Conservation (phyloP, 345 rosid species). For the Acer saccharum region DNA sequence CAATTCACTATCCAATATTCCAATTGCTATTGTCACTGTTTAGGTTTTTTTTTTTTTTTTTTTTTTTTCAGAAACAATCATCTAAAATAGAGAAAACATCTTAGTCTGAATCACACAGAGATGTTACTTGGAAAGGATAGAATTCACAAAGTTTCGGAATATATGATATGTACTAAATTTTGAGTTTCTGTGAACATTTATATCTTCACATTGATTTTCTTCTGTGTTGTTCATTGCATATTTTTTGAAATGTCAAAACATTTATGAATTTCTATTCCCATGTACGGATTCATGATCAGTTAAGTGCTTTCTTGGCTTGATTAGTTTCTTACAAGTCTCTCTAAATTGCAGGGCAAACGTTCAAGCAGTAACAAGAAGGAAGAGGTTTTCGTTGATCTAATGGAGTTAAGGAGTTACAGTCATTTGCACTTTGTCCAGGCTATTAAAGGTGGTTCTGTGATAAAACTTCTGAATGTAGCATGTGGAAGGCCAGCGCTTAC, state of each 20-base stretch:
- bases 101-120: background rate
- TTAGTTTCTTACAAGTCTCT: constrained; percentile 5
- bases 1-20: background rate
- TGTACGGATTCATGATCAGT: background rate
- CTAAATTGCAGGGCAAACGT: constrained; percentile 12
- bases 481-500: constrained; percentile 47
- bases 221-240: background rate
- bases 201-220: background rate
- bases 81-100: background rate
- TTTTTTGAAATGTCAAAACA: background rate
- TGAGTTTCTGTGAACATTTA: background rate
- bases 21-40: background rate
- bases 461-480: constrained; percentile 36
- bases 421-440: constrained; percentile 52
- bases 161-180: background rate
- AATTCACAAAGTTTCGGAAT: background rate
- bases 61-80: no score
- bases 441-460: constrained; percentile 37
- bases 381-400: constrained; percentile 22
- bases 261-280: background rate
- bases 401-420: constrained; percentile 58
- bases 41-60: background rate
- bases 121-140: background rate
- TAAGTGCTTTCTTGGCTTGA: background rate
- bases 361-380: background rate